These are phyloP conservation scores for Trametes sanguinea DNA, from an alignment of 768 basidiomycete species.

Conservation along the genomic window DNA sequence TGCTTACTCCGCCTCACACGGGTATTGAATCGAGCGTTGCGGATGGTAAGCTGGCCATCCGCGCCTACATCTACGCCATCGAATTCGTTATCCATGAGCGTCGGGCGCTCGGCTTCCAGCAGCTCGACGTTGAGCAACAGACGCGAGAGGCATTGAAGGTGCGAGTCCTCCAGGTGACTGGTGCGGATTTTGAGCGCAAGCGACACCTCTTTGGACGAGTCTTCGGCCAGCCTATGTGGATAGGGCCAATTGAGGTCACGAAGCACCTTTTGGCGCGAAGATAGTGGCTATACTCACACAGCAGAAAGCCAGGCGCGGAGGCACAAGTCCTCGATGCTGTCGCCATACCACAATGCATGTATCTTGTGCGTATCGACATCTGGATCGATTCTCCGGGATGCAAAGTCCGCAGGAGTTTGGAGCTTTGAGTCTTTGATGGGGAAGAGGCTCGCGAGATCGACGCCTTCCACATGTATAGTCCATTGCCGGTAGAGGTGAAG, in stretches of 20 bases:
- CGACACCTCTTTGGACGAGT: not conserved
- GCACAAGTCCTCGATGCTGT: conserved; percentile 32
- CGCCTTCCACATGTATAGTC: conserved; percentile 34
- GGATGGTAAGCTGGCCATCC: conserved; percentile 35
- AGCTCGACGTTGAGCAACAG: conserved; percentile 37
- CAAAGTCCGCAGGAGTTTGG: conserved; percentile 32
- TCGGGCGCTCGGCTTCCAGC: conserved; percentile 38
- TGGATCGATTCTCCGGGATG: conserved; percentile 23
- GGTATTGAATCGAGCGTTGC: conserved; percentile 46
- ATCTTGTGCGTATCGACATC: conserved; percentile 21
- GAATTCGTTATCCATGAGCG: conserved; percentile 39
- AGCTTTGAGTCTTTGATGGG: conserved; percentile 26
- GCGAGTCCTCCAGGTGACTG: conserved; percentile 26
- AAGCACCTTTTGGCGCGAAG: too few species aligned
- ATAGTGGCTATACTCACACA: conserved; percentile 3
- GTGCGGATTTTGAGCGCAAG: conserved; percentile 23
- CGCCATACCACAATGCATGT: conserved; percentile 35
- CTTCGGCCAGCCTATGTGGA: conserved; percentile 30
- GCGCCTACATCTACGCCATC: conserved; percentile 24
- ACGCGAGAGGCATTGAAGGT: conserved; percentile 34
- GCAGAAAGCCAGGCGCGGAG: conserved; percentile 44
- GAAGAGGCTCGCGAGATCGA: conserved; percentile 41
- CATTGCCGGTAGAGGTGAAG: conserved; percentile 35
- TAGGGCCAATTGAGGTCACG: too few species aligned
- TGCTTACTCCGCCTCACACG: conserved; percentile 40